phyloP scores from a whole-genome alignment of 2,329 filamentous ascomycete genomes.

The Xylaria sp. region DNA sequence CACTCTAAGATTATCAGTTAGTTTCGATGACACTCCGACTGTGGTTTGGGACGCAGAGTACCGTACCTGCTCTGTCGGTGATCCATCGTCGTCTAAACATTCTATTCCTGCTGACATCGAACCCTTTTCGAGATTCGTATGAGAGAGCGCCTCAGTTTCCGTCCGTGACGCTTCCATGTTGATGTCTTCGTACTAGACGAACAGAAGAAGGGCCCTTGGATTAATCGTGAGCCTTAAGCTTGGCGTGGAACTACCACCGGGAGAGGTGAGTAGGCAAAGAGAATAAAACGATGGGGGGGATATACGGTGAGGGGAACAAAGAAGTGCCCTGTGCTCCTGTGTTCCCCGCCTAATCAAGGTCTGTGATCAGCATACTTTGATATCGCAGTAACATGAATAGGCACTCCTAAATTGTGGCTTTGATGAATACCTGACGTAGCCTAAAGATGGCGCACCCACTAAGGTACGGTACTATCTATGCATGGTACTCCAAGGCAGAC shows the following conservation, averaged over 20 bases:
- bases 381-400: background rate
- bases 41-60: background rate
- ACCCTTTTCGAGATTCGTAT: constrained; percentile 10
- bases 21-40: background rate
- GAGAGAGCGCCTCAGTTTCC: constrained; percentile 1
- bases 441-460: constrained; percentile 5
- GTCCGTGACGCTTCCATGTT: background rate
- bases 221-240: background rate
- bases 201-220: background rate
- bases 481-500: background rate
- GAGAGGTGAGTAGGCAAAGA: background rate
- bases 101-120: background rate
- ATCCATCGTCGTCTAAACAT: background rate
- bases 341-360: background rate
- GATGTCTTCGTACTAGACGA: background rate
- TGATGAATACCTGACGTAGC: background rate
- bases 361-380: background rate
- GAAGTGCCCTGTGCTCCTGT: background rate
- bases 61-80: background rate
- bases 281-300: constrained; percentile 1
- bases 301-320: background rate
- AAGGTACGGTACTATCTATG: constrained; percentile 13
- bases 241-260: background rate
- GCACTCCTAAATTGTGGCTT: background rate
- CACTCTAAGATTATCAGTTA: background rate